These are phyloP conservation scores for Aegilops sharonensis DNA, from an alignment of 176 grass and related monocot genomes.

Conservation along the genomic window DNA sequence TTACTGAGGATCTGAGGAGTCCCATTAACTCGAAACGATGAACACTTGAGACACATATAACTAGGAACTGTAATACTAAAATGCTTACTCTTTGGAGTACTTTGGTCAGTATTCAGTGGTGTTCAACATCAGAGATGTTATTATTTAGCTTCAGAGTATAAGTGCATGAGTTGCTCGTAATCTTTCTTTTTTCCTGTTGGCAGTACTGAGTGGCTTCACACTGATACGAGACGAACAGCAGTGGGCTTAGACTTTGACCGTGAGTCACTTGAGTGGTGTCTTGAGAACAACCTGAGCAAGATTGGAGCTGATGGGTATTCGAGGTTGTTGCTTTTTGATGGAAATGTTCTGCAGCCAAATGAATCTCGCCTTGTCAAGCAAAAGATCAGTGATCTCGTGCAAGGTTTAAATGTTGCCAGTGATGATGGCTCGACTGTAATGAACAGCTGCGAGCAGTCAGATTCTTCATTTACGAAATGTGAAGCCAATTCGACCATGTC, in stretches of 20 bases:
- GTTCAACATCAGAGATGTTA: not conserved
- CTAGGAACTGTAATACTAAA: not conserved
- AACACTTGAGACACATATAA: not conserved
- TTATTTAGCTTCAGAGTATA: slow-evolving; percentile 9
- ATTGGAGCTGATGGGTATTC: slow-evolving; percentile 69
- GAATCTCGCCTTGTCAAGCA: slow-evolving; percentile 52
- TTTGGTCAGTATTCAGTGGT: not conserved
- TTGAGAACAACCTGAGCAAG: slow-evolving; percentile 75
- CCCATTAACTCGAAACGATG: too few relatives aligned
- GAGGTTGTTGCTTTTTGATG: slow-evolving; percentile 78
- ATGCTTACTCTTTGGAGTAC: not conserved
- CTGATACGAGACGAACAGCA: slow-evolving; percentile 69
- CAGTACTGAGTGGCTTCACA: slow-evolving; percentile 75
- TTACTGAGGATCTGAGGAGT: too few relatives aligned
- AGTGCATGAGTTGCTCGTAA: slow-evolving; percentile 11
- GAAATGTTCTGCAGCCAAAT: slow-evolving; percentile 75
- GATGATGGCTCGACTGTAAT: slow-evolving; percentile 27
- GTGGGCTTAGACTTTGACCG: slow-evolving; percentile 88
- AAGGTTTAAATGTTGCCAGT: slow-evolving; percentile 40
- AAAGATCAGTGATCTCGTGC: slow-evolving; percentile 39
- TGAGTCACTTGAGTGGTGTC: slow-evolving; percentile 86
- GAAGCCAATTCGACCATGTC: slow-evolving; percentile 44
- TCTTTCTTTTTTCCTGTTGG: not conserved
- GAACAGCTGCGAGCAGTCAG: not conserved
- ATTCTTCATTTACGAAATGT: slow-evolving; percentile 6